Evolutionary conservation across 768 basidiomycete genomes (phyloP).

Genomic region (Collybiopsis confluens): DNA sequence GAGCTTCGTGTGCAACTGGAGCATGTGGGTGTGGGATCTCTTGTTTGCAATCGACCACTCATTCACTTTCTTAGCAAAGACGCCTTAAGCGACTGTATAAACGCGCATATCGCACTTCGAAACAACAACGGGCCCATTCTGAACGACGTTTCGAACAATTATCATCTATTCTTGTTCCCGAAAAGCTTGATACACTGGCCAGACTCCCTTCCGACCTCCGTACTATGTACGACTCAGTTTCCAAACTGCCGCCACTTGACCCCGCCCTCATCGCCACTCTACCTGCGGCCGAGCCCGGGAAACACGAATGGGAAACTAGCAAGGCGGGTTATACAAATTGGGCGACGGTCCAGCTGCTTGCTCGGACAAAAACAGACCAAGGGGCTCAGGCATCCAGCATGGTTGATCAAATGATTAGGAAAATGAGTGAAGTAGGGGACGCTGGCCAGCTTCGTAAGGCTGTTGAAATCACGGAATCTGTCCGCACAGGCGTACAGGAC

Average conservation of each 20-base stretch:
- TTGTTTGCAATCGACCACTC: conserved; percentile 3
- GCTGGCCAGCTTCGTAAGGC: conserved; percentile 25
- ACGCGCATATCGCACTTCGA: conserved; percentile 47
- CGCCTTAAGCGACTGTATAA: conserved; percentile 53
- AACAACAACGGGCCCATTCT: conserved; percentile 42
- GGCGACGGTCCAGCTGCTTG: conserved; percentile 59
- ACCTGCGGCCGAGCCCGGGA: conserved; percentile 50
- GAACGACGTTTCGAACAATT: conserved; percentile 39
- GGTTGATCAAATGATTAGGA: conserved; percentile 6
- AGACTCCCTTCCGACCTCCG: conserved; percentile 36
- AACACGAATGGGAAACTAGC: conserved; percentile 75
- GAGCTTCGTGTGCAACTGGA: conserved; percentile 63
- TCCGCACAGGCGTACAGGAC: conserved; percentile 5
- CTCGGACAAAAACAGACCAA: conserved; percentile 20
- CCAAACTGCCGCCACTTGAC: conserved; percentile 44
- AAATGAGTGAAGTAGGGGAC: conserved; percentile 19
- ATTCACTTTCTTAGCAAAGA: conserved; percentile 47
- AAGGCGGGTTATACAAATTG: conserved; percentile 74
- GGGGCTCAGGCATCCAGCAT: conserved; percentile 18
- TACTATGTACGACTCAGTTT: conserved; percentile 43
- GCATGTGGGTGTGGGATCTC: conserved; percentile 44
- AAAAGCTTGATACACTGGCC: conserved; percentile 36
- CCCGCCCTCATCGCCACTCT: conserved; percentile 32
- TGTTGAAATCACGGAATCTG: conserved; percentile 17
- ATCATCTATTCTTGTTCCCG: conserved; percentile 31